Conservation (phyloP, 805 yeast genomes). For the Saccharomyces paradoxus region DNA sequence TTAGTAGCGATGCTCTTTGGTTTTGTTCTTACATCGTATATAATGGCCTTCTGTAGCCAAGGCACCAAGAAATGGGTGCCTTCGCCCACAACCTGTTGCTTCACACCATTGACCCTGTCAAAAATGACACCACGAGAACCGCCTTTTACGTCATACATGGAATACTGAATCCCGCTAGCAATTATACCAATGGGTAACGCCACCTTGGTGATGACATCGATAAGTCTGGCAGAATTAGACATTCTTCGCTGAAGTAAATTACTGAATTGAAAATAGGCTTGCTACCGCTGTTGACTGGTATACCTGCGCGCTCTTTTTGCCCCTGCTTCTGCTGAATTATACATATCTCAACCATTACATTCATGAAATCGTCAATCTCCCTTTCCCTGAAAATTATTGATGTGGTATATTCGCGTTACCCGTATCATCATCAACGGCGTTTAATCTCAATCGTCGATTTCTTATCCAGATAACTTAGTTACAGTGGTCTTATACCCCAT, state of each 20-base stretch:
- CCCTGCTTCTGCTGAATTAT: neutral
- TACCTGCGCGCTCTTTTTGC: neutral
- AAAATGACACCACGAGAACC: slow-evolving; percentile 94
- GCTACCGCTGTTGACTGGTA: neutral
- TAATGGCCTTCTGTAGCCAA: slow-evolving; percentile 88
- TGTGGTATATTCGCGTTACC: neutral
- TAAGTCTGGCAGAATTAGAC: slow-evolving; percentile 9
- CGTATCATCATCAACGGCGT: neutral
- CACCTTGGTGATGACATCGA: slow-evolving; percentile 31
- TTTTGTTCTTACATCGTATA: slow-evolving; percentile 89
- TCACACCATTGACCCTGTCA: slow-evolving; percentile 85
- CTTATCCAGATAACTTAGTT: neutral
- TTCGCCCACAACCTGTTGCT: slow-evolving; percentile 83
- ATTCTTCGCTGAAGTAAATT: neutral
- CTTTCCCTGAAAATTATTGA: neutral
- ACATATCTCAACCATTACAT: neutral
- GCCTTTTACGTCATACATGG: slow-evolving; percentile 91
- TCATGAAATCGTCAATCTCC: neutral
- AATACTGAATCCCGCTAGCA: slow-evolving; percentile 63
- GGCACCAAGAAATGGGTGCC: slow-evolving; percentile 94
- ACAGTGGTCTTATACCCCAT: neutral
- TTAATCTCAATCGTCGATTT: neutral
- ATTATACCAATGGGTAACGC: slow-evolving; percentile 70
- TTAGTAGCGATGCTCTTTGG: slow-evolving; percentile 90
- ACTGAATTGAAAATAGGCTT: neutral